Percentiles rank a stretch among this genome's conserved stretches.
phyloP scores from a whole-genome alignment of 2,329 filamentous ascomycete species.

The Ceratocystis cubensis region DNA sequence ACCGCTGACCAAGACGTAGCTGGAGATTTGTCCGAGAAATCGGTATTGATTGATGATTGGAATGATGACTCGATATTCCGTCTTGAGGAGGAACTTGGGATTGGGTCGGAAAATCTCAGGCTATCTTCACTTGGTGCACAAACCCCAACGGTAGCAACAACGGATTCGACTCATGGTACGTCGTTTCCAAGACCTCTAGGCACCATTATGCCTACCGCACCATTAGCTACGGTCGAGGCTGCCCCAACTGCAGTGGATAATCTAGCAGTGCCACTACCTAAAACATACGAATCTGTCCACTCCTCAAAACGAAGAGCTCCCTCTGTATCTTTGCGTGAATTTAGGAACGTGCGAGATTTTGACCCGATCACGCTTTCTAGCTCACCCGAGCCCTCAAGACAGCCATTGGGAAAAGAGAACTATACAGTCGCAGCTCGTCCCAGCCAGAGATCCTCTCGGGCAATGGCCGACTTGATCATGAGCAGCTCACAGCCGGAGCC shows the following conservation, averaged over 20 bases:
- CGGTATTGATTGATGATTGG: slow-evolving; percentile 7
- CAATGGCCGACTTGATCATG: slow-evolving; percentile 1
- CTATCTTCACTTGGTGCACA: background rate
- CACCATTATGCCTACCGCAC: background rate
- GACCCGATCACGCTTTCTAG: slow-evolving; percentile 10
- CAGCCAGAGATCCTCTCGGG: background rate
- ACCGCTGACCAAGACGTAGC: background rate
- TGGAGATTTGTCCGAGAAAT: background rate
- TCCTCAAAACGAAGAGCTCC: background rate
- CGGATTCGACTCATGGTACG: background rate
- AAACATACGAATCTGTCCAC: background rate
- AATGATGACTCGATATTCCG: slow-evolving; percentile 12
- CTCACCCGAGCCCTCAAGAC: background rate
- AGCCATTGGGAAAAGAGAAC: background rate
- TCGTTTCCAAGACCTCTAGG: background rate
- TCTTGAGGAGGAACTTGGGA: background rate
- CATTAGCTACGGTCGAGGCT: background rate
- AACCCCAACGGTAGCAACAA: background rate
- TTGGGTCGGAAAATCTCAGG: background rate
- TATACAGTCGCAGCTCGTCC: background rate
- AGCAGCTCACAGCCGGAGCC: slow-evolving; percentile 12
- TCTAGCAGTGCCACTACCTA: background rate
- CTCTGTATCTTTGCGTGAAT: background rate
- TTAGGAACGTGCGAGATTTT: background rate
- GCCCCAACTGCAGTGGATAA: background rate